Percentiles rank a stretch among this genome's conserved stretches.
Conservation (phyloP, 257 asterid genomes). For the Solanum lignicaule region DNA sequence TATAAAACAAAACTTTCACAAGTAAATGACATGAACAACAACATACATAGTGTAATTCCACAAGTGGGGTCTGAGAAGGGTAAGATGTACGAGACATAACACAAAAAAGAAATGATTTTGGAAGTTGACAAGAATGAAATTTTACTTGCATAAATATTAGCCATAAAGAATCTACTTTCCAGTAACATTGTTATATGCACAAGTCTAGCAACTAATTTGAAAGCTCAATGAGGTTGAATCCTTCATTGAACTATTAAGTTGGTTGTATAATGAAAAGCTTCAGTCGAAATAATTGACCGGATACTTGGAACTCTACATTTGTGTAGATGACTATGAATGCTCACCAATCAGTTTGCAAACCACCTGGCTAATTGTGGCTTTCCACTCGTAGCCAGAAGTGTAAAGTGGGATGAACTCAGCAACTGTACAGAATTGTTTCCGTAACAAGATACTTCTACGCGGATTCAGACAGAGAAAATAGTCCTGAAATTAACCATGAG, state of each 20-base stretch:
- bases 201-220: not conserved
- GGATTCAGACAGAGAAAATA: not conserved
- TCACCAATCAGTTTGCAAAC: not conserved
- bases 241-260: not conserved
- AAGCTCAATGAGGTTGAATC: not conserved
- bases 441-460: not conserved
- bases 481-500: not conserved
- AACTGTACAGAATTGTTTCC: not conserved
- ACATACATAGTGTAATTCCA: rapidly evolving
- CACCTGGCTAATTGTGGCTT: not conserved
- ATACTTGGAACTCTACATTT: not conserved
- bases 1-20: not conserved
- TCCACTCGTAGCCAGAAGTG: not conserved
- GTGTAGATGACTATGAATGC: not conserved
- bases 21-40: not conserved
- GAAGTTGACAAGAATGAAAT: not conserved
- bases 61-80: not conserved
- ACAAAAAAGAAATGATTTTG: not conserved
- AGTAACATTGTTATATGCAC: not conserved
- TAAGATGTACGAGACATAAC: not conserved
- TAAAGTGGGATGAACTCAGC: not conserved
- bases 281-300: not conserved
- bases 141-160: not conserved
- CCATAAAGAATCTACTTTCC: not conserved
- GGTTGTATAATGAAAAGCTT: not conserved